A percentile compares a stretch with the other conserved stretches of the same genome.
Evolutionary conservation across 1,284 basidiomycete species (phyloP).

Genomic region (Mycena sp.): DNA sequence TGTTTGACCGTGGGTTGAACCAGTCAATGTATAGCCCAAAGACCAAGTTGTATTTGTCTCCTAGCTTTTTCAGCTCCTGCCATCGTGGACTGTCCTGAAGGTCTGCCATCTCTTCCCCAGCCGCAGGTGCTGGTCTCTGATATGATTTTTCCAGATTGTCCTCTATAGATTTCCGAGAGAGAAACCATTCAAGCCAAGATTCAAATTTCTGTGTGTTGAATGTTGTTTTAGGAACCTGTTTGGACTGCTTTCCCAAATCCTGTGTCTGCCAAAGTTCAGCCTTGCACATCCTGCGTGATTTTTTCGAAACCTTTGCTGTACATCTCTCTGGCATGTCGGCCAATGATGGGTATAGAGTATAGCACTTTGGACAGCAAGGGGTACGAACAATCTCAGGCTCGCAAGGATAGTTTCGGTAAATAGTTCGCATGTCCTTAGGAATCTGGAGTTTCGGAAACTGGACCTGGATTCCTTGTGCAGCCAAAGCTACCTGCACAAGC

Average conservation of each 20-base stretch:
- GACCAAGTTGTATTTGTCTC: too few relatives aligned
- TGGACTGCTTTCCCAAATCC: constrained; percentile 26
- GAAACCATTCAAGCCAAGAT: too few relatives aligned
- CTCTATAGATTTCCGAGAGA: too few relatives aligned
- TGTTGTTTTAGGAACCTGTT: constrained; percentile 34
- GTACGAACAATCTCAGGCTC: too few relatives aligned
- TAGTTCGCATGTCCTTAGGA: too few relatives aligned
- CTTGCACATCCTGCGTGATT: constrained; percentile 28
- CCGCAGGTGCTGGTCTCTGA: not conserved
- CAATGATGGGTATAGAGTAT: too few relatives aligned
- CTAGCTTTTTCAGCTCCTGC: too few relatives aligned
- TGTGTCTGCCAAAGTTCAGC: constrained; percentile 30
- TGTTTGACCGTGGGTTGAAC: constrained; percentile 44
- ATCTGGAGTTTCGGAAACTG: constrained; percentile 7
- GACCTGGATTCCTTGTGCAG: constrained; percentile 4
- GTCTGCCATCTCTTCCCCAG: constrained; percentile 10
- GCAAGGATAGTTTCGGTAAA: too few relatives aligned
- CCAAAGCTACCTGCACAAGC: not conserved
- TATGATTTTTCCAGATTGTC: constrained; percentile 26
- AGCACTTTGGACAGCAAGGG: too few relatives aligned
- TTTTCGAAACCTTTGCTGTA: constrained; percentile 23
- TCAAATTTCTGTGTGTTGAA: too few relatives aligned
- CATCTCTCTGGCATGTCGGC: constrained; percentile 23
- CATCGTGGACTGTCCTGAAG: too few relatives aligned
- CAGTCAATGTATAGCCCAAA: constrained; percentile 50